Evolutionary conservation across 208 protist species (phyloP).

Genomic region (Trichomonas tenax): DNA sequence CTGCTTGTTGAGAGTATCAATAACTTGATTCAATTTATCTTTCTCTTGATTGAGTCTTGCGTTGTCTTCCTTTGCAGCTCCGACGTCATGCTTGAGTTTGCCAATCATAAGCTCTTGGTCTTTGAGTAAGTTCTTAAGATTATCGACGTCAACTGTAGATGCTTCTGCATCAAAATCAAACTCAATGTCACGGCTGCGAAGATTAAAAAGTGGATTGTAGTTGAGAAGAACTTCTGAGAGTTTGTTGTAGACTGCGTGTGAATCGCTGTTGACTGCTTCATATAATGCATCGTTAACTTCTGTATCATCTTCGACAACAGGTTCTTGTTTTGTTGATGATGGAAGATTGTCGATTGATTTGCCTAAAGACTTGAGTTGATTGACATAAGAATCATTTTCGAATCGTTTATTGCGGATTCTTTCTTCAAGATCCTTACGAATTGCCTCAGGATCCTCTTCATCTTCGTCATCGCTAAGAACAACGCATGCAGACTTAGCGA

Average conservation of each 20-base stretch:
- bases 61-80: neutral
- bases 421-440: neutral
- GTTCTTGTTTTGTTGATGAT: neutral
- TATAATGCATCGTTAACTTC: neutral
- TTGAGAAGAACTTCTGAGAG: neutral
- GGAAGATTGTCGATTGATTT: neutral
- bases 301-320: neutral
- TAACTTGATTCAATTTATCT: neutral
- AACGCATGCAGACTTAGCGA: neutral
- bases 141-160: neutral
- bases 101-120: neutral
- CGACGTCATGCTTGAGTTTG: neutral
- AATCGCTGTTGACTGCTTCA: neutral
- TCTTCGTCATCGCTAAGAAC: neutral
- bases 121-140: neutral
- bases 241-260: neutral
- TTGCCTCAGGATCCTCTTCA: neutral
- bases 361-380: neutral
- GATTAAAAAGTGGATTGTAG: neutral
- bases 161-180: neutral
- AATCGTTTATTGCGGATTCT: neutral
- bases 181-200: neutral
- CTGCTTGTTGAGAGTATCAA: neutral
- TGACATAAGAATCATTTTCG: neutral
- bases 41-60: neutral